A percentile compares a stretch with the other conserved stretches of the same genome.
Conservation (phyloP, 2,329 filamentous ascomycete species). For the Colletotrichum musicola region DNA sequence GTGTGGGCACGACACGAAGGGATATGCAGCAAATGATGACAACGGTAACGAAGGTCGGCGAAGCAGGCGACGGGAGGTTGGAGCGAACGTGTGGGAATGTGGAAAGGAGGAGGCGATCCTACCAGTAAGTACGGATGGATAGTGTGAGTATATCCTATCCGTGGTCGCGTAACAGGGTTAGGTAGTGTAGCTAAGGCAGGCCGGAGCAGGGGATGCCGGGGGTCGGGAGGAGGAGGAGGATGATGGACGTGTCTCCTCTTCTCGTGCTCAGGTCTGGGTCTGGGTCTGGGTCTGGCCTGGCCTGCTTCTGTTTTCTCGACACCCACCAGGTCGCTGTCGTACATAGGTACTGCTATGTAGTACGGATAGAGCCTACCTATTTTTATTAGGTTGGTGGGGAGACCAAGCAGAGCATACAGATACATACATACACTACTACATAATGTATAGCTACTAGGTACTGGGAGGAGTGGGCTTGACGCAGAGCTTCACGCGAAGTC, state of each 20-base stretch:
- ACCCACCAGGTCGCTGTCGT: conserved; percentile 21
- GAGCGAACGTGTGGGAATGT: conserved; percentile 37
- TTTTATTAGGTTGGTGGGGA: conserved; percentile 31
- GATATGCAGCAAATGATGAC: conserved; percentile 37
- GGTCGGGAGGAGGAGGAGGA: neutral
- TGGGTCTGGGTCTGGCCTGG: neutral
- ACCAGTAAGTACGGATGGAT: conserved; percentile 18
- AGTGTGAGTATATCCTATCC: neutral
- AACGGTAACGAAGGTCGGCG: conserved; percentile 35
- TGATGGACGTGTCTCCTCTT: neutral
- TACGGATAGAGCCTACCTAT: conserved; percentile 7
- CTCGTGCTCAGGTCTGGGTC: neutral
- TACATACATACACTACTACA: no score
- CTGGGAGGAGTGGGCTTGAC: conserved; percentile 28
- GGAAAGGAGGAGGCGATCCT: conserved; percentile 39
- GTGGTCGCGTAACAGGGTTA: neutral
- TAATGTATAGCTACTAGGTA: neutral
- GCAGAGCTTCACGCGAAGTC: conserved; percentile 30
- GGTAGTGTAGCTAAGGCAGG: conserved; percentile 22
- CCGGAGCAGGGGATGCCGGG: conserved; percentile 17
- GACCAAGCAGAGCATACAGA: conserved; percentile 26
- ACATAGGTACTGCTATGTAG: no score
- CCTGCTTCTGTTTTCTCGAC: conserved; percentile 10
- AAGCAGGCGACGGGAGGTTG: conserved; percentile 38
- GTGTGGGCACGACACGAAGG: conserved; percentile 31